Conservation (phyloP, 2,329 filamentous ascomycete species). For the Elsinoe ampelina region DNA sequence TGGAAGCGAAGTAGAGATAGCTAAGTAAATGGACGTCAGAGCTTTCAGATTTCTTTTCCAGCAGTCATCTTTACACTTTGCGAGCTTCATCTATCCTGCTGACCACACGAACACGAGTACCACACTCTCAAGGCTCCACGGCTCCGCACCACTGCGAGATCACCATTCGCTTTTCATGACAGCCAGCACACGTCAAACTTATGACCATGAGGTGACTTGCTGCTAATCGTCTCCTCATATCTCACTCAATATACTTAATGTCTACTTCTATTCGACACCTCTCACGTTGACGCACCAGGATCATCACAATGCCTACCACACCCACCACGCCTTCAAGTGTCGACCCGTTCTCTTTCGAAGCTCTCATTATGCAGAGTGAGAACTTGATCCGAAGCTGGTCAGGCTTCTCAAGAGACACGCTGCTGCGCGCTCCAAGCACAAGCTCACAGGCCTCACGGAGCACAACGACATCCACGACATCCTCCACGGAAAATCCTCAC, state of each 20-base stretch:
- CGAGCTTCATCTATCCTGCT: neutral
- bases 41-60: neutral
- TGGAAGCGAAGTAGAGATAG: neutral
- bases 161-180: conserved; percentile 1
- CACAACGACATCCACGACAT: neutral
- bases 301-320: neutral
- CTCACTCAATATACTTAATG: neutral
- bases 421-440: neutral
- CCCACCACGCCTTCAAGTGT: neutral
- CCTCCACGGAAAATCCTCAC: neutral
- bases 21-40: neutral
- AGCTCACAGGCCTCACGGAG: neutral
- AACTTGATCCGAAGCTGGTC: neutral
- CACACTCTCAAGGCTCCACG: neutral
- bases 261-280: neutral
- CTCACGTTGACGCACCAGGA: neutral
- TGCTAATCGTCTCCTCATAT: too few relatives aligned
- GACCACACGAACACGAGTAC: conserved; percentile 7
- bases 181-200: neutral
- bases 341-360: neutral
- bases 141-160: neutral
- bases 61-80: neutral
- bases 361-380: conserved; percentile 9
- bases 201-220: neutral
- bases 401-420: conserved; percentile 2